These are phyloP conservation scores for Erysimum cheiri DNA, from an alignment of 441 rosid genomes.

Conservation along the genomic window DNA sequence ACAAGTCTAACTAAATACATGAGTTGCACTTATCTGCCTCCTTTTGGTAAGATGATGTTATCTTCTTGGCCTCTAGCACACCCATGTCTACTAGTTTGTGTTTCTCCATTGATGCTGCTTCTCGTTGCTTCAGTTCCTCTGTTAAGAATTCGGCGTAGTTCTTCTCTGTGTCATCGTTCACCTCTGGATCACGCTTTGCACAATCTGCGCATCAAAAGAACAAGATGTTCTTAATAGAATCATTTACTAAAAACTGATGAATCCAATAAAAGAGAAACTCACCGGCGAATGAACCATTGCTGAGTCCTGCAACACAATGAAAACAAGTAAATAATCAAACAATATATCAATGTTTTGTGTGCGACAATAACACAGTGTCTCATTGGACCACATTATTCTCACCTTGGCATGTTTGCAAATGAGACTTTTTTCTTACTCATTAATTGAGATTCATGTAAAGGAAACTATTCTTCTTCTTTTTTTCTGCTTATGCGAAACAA, in stretches of 20 bases:
- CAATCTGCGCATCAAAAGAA: constrained; percentile 56
- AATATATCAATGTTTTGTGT: no score
- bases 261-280: constrained; percentile 42
- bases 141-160: constrained; percentile 74
- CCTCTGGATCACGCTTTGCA: constrained; percentile 81
- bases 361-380: background rate
- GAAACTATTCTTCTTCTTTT: no score
- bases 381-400: background rate
- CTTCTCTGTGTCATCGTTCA: constrained; percentile 80
- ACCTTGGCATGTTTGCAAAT: background rate
- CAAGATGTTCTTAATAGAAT: background rate
- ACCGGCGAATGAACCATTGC: constrained; percentile 80
- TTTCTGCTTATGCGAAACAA: no score
- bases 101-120: constrained; percentile 75
- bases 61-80: constrained; percentile 91
- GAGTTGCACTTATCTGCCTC: constrained; percentile 98
- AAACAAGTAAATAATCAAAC: constrained; percentile 28
- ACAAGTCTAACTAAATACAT: constrained; percentile 92
- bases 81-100: constrained; percentile 76
- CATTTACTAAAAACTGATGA: constrained; percentile 12
- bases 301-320: constrained; percentile 57
- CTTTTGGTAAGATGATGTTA: constrained; percentile 86
- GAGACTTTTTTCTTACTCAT: background rate
- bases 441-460: background rate
- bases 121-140: constrained; percentile 83